A percentile compares a stretch with the other conserved stretches of the same genome.
Conservation (phyloP, 495 filamentous ascomycete species). For the Tuber brumale region DNA sequence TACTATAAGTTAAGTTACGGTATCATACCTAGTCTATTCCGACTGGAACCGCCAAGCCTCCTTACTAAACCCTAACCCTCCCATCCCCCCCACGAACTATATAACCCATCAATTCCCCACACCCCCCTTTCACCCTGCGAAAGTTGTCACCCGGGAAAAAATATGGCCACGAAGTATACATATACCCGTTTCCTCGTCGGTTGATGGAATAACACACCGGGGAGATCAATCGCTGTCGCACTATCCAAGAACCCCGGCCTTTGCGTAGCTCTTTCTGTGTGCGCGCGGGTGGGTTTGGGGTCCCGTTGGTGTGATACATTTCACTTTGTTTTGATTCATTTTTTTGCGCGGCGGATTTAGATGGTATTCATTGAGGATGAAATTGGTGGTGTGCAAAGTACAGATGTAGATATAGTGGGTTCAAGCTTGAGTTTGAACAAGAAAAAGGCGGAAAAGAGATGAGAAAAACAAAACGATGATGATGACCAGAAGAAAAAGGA, state of each 20-base stretch:
- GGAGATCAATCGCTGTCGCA: neutral
- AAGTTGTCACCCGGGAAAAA: slow-evolving; percentile 1
- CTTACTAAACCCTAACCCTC: neutral
- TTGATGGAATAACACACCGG: neutral
- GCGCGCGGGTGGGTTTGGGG: neutral
- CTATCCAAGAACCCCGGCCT: neutral
- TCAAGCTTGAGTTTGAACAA: neutral
- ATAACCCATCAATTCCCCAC: neutral
- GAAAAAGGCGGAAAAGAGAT: no score
- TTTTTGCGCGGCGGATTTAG: neutral
- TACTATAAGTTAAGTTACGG: no score
- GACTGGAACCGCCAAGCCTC: no score
- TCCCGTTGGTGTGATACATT: slow-evolving; percentile 4
- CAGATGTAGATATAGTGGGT: neutral
- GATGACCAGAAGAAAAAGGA: neutral
- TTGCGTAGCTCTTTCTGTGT: neutral
- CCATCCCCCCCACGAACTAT: neutral
- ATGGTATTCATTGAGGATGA: neutral
- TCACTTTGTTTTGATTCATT: neutral
- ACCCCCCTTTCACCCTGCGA: neutral
- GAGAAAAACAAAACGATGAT: neutral
- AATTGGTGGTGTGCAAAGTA: neutral
- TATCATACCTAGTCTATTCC: no score
- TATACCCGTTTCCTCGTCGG: neutral
- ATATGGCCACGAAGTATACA: neutral